Evolutionary conservation across 768 basidiomycete genomes (phyloP).

Genomic region (Amanita jacksonii): DNA sequence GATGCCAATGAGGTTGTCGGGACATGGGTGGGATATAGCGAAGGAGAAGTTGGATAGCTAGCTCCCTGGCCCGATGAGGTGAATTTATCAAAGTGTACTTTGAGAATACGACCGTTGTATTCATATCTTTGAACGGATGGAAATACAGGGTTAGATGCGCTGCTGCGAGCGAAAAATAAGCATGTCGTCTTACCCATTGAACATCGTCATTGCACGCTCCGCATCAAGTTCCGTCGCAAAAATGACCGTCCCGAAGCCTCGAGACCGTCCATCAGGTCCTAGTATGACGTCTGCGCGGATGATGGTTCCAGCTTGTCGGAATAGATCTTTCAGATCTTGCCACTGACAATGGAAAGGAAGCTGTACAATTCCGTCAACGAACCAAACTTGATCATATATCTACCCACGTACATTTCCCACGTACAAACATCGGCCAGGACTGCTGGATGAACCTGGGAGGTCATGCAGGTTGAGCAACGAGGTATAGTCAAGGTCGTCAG

Average conservation of each 20-base stretch:
- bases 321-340: constrained; percentile 97
- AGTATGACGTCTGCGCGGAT: constrained; percentile 86
- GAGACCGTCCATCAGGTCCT: constrained; percentile 78
- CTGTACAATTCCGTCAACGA: constrained; percentile 26
- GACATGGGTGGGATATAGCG: constrained; percentile 8
- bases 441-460: constrained; percentile 13
- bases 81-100: constrained; percentile 89
- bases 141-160: constrained; percentile 2
- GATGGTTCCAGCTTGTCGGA: constrained; percentile 84
- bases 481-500: constrained; percentile 19
- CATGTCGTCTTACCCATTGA: constrained; percentile 60
- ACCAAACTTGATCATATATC: constrained; percentile 7
- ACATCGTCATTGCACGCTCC: constrained; percentile 74
- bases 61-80: constrained; percentile 24
- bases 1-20: constrained; percentile 7
- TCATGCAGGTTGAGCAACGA: constrained; percentile 11
- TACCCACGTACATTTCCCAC: constrained; percentile 72
- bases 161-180: background rate
- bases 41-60: constrained; percentile 17
- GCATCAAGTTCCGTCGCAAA: constrained; percentile 81
- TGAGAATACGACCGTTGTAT: constrained; percentile 76
- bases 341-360: constrained; percentile 92
- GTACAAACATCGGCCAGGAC: constrained; percentile 53
- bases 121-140: constrained; percentile 53
- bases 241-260: constrained; percentile 89